These are phyloP conservation scores for Rhododendron ovatum DNA, from an alignment of 148 eudicot genomes.

Conservation along the genomic window DNA sequence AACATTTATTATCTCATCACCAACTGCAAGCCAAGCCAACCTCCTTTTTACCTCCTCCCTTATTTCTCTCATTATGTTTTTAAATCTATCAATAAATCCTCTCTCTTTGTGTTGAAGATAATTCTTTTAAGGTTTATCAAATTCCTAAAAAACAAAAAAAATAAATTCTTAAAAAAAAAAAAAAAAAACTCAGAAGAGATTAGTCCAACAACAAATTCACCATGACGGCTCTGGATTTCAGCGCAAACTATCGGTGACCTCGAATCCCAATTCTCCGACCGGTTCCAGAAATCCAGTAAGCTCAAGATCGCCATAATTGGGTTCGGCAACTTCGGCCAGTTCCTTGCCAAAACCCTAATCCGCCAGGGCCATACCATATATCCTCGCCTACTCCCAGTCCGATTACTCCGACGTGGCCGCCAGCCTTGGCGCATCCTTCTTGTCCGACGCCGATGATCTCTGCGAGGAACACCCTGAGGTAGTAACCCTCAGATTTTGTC, in stretches of 20 bases:
- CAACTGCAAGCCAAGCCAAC: too few relatives aligned
- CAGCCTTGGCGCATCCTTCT: slow-evolving; percentile 52
- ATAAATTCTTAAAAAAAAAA: too few relatives aligned
- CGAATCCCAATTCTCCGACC: slow-evolving; percentile 42
- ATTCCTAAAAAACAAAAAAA: too few relatives aligned
- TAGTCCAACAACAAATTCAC: too few relatives aligned
- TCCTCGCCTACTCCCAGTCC: slow-evolving; percentile 66
- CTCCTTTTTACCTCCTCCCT: too few relatives aligned
- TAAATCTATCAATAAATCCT: too few relatives aligned
- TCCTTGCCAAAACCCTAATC: slow-evolving; percentile 63
- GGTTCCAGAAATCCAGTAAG: slow-evolving; percentile 17
- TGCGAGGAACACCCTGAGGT: slow-evolving; percentile 91
- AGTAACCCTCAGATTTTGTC: slow-evolving; percentile 23
- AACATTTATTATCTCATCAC: too few relatives aligned
- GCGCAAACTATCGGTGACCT: slow-evolving; percentile 4
- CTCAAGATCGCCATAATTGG: slow-evolving; percentile 66
- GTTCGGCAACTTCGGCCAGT: slow-evolving; percentile 76
- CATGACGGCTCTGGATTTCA: too few relatives aligned
- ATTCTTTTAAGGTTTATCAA: too few relatives aligned
- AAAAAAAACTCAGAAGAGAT: too few relatives aligned
- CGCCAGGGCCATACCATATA: slow-evolving; percentile 68
- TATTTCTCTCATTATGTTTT: too few relatives aligned
- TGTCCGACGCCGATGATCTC: slow-evolving; percentile 50
- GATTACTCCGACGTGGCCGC: slow-evolving; percentile 43
- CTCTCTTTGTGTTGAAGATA: too few relatives aligned